Evolutionary conservation across 2,329 filamentous ascomycete genomes (phyloP), one percentile per base, ranked within the genome.

Genomic region (Pseudogymnoascus sp.): DNA sequence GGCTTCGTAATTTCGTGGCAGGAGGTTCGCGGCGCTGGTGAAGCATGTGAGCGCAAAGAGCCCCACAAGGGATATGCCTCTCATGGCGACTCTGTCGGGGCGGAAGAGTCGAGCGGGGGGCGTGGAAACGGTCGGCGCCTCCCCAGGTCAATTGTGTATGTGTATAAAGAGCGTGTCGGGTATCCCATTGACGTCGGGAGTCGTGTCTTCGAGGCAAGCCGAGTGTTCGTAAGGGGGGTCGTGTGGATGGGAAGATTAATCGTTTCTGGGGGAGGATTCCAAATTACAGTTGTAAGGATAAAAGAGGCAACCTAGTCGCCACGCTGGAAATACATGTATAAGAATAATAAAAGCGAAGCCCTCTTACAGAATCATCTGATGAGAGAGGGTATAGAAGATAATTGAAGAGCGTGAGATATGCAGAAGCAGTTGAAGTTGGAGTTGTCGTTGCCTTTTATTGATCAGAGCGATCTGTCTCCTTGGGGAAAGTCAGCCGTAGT

Each of bases 1-100:
- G 40, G 84, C 81, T 60, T 89, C 84, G 79, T 96, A 90, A 72
- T 95, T 84, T 69, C 90, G 88, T 66, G 81, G 78, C 60, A 80
- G 78, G 50, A 85, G 74, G 62, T 70, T 68, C 53, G 79, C 74
- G 31, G 81, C 78, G 64, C 79, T 76, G 65, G 80, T 72, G 25
- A 76, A 68, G 75, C 71, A 81, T 65, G 81, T 77, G 59, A 86
- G 75, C 75, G 82, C 78, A 62, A 81, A 74, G 60, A 85, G 77
- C 74, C 81, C 78, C 64, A 89, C 71, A 61, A 85, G 69, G 65
- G 82, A 78, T 65, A 78, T 68, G 65, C 76, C 66, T 60, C 65
- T 72, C 74, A 75, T 74, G 63, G 62, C 23, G 64, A 63, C 36
- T 64, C 65, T 62, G 64, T 67, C 61, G 46, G 46, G 21, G 64